Evolutionary conservation across 2,329 filamentous ascomycete species (phyloP).

Genomic region (Trichothecium roseum): DNA sequence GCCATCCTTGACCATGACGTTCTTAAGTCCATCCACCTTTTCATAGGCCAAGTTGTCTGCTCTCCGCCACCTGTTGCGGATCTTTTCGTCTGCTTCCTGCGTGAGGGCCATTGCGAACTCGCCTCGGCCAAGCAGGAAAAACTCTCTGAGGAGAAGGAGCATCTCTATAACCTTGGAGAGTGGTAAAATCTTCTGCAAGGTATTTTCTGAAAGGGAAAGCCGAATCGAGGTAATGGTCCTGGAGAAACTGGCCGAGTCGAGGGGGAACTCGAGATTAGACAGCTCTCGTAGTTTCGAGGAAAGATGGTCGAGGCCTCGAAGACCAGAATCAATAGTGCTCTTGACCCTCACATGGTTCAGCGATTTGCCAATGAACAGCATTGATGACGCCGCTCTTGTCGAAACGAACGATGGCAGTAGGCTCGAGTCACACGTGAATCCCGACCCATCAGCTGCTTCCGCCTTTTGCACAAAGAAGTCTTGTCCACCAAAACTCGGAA

Average conservation of each 20-base stretch:
- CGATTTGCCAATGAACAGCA: slow-evolving; percentile 84
- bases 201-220: slow-evolving; percentile 71
- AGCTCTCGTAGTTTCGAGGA: slow-evolving; percentile 61
- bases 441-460: slow-evolving; percentile 9
- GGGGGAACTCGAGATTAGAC: slow-evolving; percentile 58
- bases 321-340: slow-evolving; percentile 30
- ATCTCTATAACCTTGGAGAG: slow-evolving; percentile 66
- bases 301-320: slow-evolving; percentile 47
- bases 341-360: slow-evolving; percentile 68
- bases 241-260: slow-evolving; percentile 62
- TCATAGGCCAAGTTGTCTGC: slow-evolving; percentile 48
- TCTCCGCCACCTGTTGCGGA: slow-evolving; percentile 62
- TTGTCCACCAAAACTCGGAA: slow-evolving; percentile 65
- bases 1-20: slow-evolving; percentile 67
- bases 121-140: slow-evolving; percentile 77
- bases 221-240: slow-evolving; percentile 67
- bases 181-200: slow-evolving; percentile 73
- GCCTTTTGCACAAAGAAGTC: slow-evolving; percentile 73
- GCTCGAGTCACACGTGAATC: slow-evolving; percentile 47
- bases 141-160: slow-evolving; percentile 69
- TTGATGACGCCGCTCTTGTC: slow-evolving; percentile 62
- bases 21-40: slow-evolving; percentile 36
- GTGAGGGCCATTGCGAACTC: slow-evolving; percentile 88
- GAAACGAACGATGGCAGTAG: slow-evolving; percentile 75
- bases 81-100: slow-evolving; percentile 70